phyloP scores from a whole-genome alignment of 2,329 filamentous ascomycete genomes.

The Colletotrichum tofieldiae region DNA sequence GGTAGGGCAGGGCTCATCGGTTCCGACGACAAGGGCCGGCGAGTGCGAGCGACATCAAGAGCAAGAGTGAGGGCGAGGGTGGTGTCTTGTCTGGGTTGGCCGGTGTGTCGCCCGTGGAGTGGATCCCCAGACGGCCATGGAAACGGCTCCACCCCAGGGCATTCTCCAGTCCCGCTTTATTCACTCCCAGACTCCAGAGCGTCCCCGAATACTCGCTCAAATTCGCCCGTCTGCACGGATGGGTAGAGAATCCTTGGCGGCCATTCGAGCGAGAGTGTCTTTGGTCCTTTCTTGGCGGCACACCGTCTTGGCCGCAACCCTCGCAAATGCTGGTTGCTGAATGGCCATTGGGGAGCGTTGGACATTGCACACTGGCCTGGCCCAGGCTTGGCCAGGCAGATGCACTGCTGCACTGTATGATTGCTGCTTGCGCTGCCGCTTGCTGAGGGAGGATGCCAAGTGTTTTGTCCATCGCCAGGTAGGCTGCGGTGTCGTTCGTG shows the following conservation, averaged over 20 bases:
- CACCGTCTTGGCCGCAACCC: constrained; percentile 36
- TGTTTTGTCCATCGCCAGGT: neutral
- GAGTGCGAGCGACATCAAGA: neutral
- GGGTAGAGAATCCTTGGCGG: neutral
- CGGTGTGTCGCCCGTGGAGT: constrained; percentile 17
- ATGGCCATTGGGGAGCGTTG: constrained; percentile 6
- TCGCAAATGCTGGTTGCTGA: constrained; percentile 29
- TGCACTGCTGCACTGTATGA: neutral
- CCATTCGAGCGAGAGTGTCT: constrained; percentile 4
- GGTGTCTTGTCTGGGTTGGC: constrained; percentile 17
- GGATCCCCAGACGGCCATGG: constrained; percentile 23
- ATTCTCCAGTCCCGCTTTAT: constrained; percentile 23
- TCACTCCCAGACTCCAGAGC: constrained; percentile 2
- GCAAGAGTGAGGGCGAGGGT: constrained; percentile 13
- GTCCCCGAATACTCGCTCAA: constrained; percentile 15
- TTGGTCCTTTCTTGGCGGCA: constrained; percentile 38
- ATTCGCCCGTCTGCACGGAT: neutral
- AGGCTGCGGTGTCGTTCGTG: neutral
- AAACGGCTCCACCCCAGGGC: constrained; percentile 21
- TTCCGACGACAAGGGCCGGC: constrained; percentile 11
- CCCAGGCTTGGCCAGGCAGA: constrained; percentile 27
- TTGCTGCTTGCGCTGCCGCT: neutral
- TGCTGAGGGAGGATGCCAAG: constrained; percentile 15
- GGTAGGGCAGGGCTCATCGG: constrained; percentile 37
- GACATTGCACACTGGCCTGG: constrained; percentile 23